Percentiles rank a stretch among this genome's conserved stretches.
Evolutionary conservation across 495 filamentous ascomycete species (phyloP).

Genomic region (Annulohypoxylon maeteangense): DNA sequence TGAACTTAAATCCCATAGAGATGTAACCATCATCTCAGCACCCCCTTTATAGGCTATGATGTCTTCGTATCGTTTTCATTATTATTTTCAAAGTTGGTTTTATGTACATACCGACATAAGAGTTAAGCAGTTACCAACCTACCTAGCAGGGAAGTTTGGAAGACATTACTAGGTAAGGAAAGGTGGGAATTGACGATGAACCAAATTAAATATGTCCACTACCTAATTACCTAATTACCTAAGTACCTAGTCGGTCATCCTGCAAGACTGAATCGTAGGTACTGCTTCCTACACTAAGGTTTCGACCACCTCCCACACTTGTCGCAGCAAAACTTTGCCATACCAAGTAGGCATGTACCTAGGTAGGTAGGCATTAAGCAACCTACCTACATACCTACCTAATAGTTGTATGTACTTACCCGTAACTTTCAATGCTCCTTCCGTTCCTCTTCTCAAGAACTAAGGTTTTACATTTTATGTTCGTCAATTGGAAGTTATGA

Average conservation of each 20-base stretch:
- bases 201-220: not conserved
- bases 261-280: too few relatives aligned
- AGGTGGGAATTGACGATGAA: slow-evolving; percentile 12
- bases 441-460: not conserved
- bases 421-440: not conserved
- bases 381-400: too few relatives aligned
- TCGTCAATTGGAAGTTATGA: slow-evolving; percentile 20
- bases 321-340: slow-evolving; percentile 11
- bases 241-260: slow-evolving; percentile 1
- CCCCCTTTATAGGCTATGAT: not conserved
- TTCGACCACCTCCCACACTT: slow-evolving; percentile 3
- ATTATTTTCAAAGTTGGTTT: not conserved
- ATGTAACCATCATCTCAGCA: not conserved
- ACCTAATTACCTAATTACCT: not conserved
- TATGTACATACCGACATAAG: too few relatives aligned
- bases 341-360: not conserved
- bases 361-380: not conserved
- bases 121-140: too few relatives aligned
- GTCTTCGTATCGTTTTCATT: not conserved
- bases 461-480: not conserved
- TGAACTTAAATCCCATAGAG: not conserved
- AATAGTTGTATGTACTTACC: not conserved
- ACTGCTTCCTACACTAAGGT: slow-evolving; percentile 23
- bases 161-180: too few relatives aligned
- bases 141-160: too few relatives aligned